Conservation (phyloP, 1,284 basidiomycete species). For the Apiotrichum porosum region DNA sequence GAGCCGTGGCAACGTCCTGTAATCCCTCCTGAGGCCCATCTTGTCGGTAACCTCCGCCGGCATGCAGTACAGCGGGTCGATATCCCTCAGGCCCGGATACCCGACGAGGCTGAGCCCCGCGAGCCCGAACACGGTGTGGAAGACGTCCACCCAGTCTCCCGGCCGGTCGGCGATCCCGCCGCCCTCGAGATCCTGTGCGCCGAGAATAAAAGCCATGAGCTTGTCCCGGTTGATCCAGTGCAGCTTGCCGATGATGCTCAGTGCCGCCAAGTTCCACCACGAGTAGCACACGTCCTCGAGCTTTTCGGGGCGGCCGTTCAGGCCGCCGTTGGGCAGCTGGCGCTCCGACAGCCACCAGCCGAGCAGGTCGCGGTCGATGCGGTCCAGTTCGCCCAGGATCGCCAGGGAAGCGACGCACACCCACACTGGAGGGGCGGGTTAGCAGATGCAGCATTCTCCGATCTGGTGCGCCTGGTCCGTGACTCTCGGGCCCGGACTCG, state of each 20-base stretch:
- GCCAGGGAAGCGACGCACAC: slow-evolving; percentile 82
- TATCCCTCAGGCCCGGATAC: slow-evolving; percentile 72
- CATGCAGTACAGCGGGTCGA: slow-evolving; percentile 97
- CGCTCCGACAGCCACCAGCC: slow-evolving; percentile 91
- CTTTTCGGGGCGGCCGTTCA: slow-evolving; percentile 95
- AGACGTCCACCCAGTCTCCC: slow-evolving; percentile 90
- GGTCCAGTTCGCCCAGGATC: slow-evolving; percentile 75
- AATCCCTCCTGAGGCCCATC: slow-evolving; percentile 55
- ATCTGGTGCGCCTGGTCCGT: too few relatives aligned
- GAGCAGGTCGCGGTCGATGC: slow-evolving; percentile 68
- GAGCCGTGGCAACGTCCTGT: slow-evolving; percentile 31
- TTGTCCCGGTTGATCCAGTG: slow-evolving; percentile 89
- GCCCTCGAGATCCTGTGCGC: slow-evolving; percentile 80
- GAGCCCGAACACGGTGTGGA: slow-evolving; percentile 90
- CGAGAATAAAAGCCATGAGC: slow-evolving; percentile 73
- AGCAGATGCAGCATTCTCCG: not conserved
- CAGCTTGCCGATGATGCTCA: slow-evolving; percentile 78
- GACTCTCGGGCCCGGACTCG: too few relatives aligned
- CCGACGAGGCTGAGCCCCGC: slow-evolving; percentile 85
- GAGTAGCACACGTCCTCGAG: slow-evolving; percentile 98
- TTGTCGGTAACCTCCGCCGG: slow-evolving; percentile 68
- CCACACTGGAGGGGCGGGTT: slow-evolving; percentile 59
- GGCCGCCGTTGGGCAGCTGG: slow-evolving; percentile 84
- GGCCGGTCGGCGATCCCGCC: slow-evolving; percentile 94
- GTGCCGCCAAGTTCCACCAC: slow-evolving; percentile 88